Base-by-base conservation (phyloP, 805 yeast genomes). In the Lipomyces orientalis region DNA sequence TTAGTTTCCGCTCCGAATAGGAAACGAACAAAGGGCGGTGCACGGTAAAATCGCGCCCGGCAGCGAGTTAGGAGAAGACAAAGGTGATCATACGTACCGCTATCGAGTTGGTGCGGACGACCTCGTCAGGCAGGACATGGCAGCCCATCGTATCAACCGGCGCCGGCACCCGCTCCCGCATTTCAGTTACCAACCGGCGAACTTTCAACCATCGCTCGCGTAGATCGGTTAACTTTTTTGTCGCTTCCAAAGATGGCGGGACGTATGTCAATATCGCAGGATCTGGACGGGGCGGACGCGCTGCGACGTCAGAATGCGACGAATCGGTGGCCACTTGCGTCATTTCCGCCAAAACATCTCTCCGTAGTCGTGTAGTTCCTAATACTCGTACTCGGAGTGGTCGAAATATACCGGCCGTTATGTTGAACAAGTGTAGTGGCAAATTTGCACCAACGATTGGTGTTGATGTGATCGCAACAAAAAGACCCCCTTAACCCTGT, bases 81-180 rank as follows among this genome's bases (percentile, higher is more conserved):
- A 25, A 35, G 22, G 16, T 4, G 33, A 29, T 14, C 5, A n/a
- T 10, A 55, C 69, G 0, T 61, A 68, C 71, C 4, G 69, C 67
- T 1, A 65, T 54, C 10, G 72, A 66, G n/a, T 69, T 56, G n/a
- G 52, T 14, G 43, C 61, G 51, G 46, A 22, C 31, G 35, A 62
- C 59, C 54, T 66, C 29, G 54, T 80, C 78, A 0, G 87, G 87
- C 9, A 85, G 76, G 59, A 82, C 81, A 31, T 90, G 93, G 76
- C 97, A 92, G 5, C 98, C 98, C 85, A 91, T 87, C 0, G 87
- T 83, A 75, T 93, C 98, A 1, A 93, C 98, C 0, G 98, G 97
- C 0, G 98, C 87, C n/a, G 79, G 77, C 14, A 89, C 82, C 61
- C 82, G 81, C 2, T 82, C 73, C 67, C 98, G 82, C 95, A 92